phyloP scores from a whole-genome alignment of 2,329 filamentous ascomycete species.

The Zymoseptoria passerinii region DNA sequence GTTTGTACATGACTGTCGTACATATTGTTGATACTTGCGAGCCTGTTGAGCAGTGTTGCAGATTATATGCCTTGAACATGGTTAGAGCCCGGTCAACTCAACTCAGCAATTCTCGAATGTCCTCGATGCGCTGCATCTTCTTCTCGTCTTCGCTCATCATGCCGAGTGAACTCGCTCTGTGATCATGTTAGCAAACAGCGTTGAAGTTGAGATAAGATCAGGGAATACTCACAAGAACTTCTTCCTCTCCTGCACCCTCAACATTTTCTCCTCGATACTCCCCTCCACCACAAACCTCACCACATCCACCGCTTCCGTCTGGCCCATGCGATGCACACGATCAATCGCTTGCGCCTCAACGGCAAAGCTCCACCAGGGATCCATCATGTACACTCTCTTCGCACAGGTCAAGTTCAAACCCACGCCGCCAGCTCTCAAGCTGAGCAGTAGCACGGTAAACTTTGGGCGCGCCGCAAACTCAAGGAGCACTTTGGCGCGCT shows the following conservation, averaged over 20 bases:
- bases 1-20: background rate
- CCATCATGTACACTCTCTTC: constrained; percentile 94
- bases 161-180: constrained; percentile 81
- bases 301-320: constrained; percentile 76
- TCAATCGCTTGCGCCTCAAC: constrained; percentile 97
- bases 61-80: background rate
- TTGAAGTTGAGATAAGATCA: background rate
- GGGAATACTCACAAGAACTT: constrained; percentile 71
- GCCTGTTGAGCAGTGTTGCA: background rate
- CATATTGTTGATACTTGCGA: background rate
- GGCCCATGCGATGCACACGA: constrained; percentile 93
- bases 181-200: constrained; percentile 23
- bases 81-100: constrained; percentile 19
- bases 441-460: constrained; percentile 72
- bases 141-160: constrained; percentile 96
- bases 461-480: constrained; percentile 54
- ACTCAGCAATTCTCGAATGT: constrained; percentile 83
- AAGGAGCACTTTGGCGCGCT: constrained; percentile 66
- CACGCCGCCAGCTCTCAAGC: constrained; percentile 81
- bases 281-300: constrained; percentile 80
- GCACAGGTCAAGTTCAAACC: constrained; percentile 88
- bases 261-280: constrained; percentile 92
- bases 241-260: constrained; percentile 87
- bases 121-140: constrained; percentile 79
- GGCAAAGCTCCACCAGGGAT: constrained; percentile 98